phyloP scores from a whole-genome alignment of 2,329 filamentous ascomycete species.

The Saccharata proteae region DNA sequence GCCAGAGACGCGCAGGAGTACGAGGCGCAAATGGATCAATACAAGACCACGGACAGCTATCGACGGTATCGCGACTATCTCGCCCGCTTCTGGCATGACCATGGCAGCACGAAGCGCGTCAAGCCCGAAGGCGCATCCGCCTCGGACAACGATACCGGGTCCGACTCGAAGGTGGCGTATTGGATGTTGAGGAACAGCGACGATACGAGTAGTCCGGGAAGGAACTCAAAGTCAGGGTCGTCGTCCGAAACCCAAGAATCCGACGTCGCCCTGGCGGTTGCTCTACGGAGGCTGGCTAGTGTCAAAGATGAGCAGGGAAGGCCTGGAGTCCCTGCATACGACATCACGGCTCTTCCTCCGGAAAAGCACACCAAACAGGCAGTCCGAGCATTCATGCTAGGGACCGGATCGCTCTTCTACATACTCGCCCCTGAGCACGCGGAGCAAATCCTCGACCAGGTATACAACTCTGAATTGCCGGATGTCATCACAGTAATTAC shows the following conservation, averaged over 20 bases:
- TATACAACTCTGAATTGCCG: slow-evolving; percentile 19
- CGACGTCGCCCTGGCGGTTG: slow-evolving; percentile 22
- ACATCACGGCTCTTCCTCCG: slow-evolving; percentile 17
- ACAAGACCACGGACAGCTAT: slow-evolving; percentile 26
- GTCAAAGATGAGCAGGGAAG: slow-evolving; percentile 20
- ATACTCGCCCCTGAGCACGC: slow-evolving; percentile 22
- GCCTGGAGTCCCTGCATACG: slow-evolving; percentile 15
- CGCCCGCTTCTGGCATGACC: slow-evolving; percentile 21
- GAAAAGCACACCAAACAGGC: slow-evolving; percentile 18
- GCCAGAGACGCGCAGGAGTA: slow-evolving; percentile 26
- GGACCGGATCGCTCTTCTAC: slow-evolving; percentile 24
- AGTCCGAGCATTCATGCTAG: slow-evolving; percentile 22
- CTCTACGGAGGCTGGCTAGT: slow-evolving; percentile 22
- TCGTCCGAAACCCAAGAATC: slow-evolving; percentile 15
- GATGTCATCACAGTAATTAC: slow-evolving; percentile 23
- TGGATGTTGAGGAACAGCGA: too few relatives aligned
- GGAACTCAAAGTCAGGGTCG: slow-evolving; percentile 14
- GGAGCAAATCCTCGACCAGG: slow-evolving; percentile 21
- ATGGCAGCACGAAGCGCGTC: slow-evolving; percentile 6
- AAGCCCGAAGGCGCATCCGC: background rate
- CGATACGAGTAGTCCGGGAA: background rate
- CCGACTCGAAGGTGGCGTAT: background rate
- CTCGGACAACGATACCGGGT: slow-evolving; percentile 3
- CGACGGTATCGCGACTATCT: slow-evolving; percentile 25
- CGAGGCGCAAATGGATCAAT: slow-evolving; percentile 27